Percentiles rank a stretch among this genome's conserved stretches.
Evolutionary conservation across 768 basidiomycete genomes (phyloP).

Genomic region (Suillus decipiens): DNA sequence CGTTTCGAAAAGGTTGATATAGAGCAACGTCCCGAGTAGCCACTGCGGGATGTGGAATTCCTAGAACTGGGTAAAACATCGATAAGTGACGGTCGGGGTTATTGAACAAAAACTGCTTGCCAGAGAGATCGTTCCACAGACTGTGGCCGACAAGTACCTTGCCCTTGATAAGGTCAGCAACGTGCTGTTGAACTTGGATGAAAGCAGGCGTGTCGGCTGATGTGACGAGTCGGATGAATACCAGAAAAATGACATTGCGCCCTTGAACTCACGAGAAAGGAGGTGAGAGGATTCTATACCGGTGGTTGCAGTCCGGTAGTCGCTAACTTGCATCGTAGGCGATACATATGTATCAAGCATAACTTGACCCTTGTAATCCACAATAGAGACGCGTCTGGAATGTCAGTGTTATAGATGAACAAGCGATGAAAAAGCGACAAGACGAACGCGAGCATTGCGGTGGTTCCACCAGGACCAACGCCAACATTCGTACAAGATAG

Average conservation of each 20-base stretch:
- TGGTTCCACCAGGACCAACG: conserved; percentile 78
- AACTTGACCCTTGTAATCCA: conserved; percentile 57
- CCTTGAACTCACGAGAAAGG: conserved; percentile 34
- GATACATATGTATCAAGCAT: conserved; percentile 66
- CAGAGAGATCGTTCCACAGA: conserved; percentile 81
- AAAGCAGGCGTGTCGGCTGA: conserved; percentile 51
- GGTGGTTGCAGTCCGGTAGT: conserved; percentile 71
- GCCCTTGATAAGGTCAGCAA: conserved; percentile 66
- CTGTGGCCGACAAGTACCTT: conserved; percentile 77
- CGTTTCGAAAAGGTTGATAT: conserved; percentile 77
- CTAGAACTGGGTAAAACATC: conserved; percentile 55
- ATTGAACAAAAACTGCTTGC: conserved; percentile 37
- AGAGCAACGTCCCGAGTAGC: conserved; percentile 79
- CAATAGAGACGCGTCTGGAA: conserved; percentile 52
- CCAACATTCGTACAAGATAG: conserved; percentile 74
- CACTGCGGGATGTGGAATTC: conserved; percentile 78
- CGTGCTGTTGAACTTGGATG: conserved; percentile 60
- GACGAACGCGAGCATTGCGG: conserved; percentile 79
- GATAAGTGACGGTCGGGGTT: conserved; percentile 11
- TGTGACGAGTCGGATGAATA: conserved; percentile 5
- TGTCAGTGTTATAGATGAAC: conserved; percentile 6
- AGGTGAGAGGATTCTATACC: conserved; percentile 49
- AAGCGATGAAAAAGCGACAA: conserved; percentile 7
- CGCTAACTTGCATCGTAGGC: conserved; percentile 68
- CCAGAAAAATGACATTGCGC: neutral